Base-by-base conservation (phyloP, 2,329 filamentous ascomycete species). In the Teratosphaeria destructans region DNA sequence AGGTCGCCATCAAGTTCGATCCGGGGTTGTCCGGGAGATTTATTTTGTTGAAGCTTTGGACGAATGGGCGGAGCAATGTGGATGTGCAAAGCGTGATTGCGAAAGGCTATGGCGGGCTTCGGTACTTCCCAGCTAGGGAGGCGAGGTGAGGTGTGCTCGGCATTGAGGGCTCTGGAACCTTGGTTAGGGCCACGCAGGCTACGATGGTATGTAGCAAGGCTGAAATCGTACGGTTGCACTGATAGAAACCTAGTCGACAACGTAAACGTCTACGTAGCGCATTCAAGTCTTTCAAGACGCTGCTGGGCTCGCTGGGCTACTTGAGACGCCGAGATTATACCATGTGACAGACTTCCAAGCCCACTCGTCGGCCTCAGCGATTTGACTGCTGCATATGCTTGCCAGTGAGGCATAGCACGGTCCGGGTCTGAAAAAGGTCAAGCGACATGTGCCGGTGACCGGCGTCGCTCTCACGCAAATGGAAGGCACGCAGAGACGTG, bases 31-130 rank as follows among this genome's bases (percentile, higher is more conserved):
- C 75, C 72, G 80, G 77, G 34, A 57, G 89, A 59, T 95, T 88
- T 71, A 87, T 97, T 57, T 75, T 96, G 52, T 78, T 97, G 63
- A 96, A 96, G 78, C 84, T 96, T 72, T 96, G 90, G 89, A 91
- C 86, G 67, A 83, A 84, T 61, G 82, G 84, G 29, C 84, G 86
- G 55, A 79, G 82, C 3, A 95, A 95, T 68, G 95, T 96, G 64
- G 91, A 96, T 70, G 90, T 97, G 47, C 88, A 96, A 72, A 90
- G 87, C 54, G 86, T 96, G 27, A 82, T 91, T 60, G 88, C 86
- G 1, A 86, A 88, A 68, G 93, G 93, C 0, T 96, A 86, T 74
- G 89, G 90, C 0, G 93, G 93, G 4, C 88, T 89, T 10, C 83
- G 92, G 61, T 96, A 86, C 73, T 94, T 95, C 68, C 67, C 68